phyloP scores from a whole-genome alignment of 768 basidiomycete genomes.

The Trametes sanguinea region DNA sequence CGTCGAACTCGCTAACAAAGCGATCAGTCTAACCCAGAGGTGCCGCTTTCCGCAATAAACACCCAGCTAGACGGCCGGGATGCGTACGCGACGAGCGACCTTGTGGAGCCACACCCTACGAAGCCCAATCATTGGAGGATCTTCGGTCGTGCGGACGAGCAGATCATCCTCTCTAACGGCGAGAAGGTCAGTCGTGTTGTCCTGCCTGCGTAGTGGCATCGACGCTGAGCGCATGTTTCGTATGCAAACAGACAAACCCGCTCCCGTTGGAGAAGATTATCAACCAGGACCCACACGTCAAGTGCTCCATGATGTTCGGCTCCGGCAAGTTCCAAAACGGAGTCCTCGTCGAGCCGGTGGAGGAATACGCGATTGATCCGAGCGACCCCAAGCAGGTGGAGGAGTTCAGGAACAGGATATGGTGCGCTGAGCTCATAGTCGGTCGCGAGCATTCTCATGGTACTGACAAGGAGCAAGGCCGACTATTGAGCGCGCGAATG shows the following conservation, averaged over 20 bases:
- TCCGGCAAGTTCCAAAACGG: slow-evolving; percentile 43
- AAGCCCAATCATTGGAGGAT: slow-evolving; percentile 41
- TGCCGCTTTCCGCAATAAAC: slow-evolving; percentile 6
- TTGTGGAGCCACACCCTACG: slow-evolving; percentile 44
- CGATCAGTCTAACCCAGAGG: not conserved
- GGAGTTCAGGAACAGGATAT: slow-evolving; percentile 39
- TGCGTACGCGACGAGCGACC: slow-evolving; percentile 44
- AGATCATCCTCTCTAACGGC: slow-evolving; percentile 46
- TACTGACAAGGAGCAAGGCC: slow-evolving; percentile 30
- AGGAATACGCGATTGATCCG: slow-evolving; percentile 34
- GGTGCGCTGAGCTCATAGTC: slow-evolving; percentile 25
- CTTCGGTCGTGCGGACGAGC: slow-evolving; percentile 47
- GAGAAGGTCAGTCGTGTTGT: slow-evolving; percentile 36
- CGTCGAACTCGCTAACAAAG: not conserved
- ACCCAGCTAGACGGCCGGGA: slow-evolving; percentile 30
- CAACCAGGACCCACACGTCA: slow-evolving; percentile 36
- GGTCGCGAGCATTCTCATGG: too few relatives aligned
- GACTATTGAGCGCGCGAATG: slow-evolving; percentile 39
- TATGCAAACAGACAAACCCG: slow-evolving; percentile 37
- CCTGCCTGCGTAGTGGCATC: slow-evolving; percentile 22
- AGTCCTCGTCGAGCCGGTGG: slow-evolving; percentile 40
- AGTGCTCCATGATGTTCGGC: slow-evolving; percentile 42
- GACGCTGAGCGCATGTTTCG: slow-evolving; percentile 9
- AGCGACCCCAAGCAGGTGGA: slow-evolving; percentile 31
- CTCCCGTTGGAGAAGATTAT: slow-evolving; percentile 41